Conservation (phyloP, 148 eudicot species). For the Nyssa sinensis region DNA sequence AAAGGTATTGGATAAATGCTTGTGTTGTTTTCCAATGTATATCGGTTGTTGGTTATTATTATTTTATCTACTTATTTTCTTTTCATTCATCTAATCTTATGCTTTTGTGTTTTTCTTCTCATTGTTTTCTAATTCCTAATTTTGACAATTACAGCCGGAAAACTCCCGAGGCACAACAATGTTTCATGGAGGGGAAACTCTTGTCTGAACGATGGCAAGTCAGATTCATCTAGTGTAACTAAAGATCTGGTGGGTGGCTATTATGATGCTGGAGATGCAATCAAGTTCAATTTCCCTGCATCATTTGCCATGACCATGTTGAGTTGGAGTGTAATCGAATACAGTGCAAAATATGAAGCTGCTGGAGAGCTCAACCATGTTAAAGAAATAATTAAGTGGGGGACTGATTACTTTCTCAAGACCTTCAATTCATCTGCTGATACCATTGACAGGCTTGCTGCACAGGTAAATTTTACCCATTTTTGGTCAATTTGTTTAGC, state of each 20-base stretch:
- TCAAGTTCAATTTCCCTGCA: conserved; percentile 83
- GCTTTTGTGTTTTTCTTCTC: not conserved
- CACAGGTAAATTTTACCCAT: conserved; percentile 47
- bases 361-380: conserved; percentile 90
- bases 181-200: conserved; percentile 97
- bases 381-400: conserved; percentile 94
- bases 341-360: conserved; percentile 87
- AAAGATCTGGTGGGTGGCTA: conserved; percentile 84
- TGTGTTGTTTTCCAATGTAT: too few relatives aligned
- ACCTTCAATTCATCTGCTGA: conserved; percentile 88
- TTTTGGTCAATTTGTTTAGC: not conserved
- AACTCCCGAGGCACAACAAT: conserved; percentile 84
- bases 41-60: not conserved
- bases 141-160: conserved; percentile 60
- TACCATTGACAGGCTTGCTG: conserved; percentile 53
- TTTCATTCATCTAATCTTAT: not conserved
- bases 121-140: too few relatives aligned
- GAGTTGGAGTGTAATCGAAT: conserved; percentile 99
- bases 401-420: conserved; percentile 89
- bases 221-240: conserved; percentile 35
- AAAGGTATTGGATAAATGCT: too few relatives aligned
- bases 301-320: conserved; percentile 95
- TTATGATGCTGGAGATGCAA: conserved; percentile 98
- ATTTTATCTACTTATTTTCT: not conserved
- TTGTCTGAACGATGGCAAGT: conserved; percentile 75